phyloP scores from a whole-genome alignment of 2,329 filamentous ascomycete genomes.

The Cercospora sp. region DNA sequence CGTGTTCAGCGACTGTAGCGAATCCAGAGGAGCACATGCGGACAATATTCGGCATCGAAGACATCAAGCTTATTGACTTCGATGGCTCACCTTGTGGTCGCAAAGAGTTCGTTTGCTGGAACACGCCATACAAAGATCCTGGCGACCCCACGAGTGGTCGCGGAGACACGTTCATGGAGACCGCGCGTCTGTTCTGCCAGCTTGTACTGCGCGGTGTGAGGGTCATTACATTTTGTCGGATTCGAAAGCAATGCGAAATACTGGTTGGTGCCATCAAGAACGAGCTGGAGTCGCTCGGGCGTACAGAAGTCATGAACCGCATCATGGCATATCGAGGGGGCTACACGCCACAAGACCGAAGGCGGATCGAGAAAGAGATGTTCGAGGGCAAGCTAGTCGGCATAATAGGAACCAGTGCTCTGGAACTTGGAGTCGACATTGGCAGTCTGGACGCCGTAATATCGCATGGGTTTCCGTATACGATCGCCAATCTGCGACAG shows the following conservation, averaged over 20 bases:
- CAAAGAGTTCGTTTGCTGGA: conserved; percentile 97
- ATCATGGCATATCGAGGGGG: conserved; percentile 97
- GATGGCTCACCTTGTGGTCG: conserved; percentile 90
- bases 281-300: conserved; percentile 71
- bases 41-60: conserved; percentile 84
- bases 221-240: conserved; percentile 88
- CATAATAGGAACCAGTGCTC: conserved; percentile 87
- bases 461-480: conserved; percentile 92
- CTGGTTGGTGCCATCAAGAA: conserved; percentile 76
- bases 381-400: conserved; percentile 92
- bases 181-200: conserved; percentile 87
- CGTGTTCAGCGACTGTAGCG: conserved; percentile 92
- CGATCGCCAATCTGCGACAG: conserved; percentile 89
- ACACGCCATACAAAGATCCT: conserved; percentile 90
- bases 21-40: conserved; percentile 91
- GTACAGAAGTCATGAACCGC: conserved; percentile 70
- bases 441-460: conserved; percentile 91
- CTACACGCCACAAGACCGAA: conserved; percentile 86
- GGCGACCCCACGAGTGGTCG: conserved; percentile 82
- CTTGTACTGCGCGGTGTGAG: conserved; percentile 83
- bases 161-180: conserved; percentile 78
- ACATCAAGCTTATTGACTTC: conserved; percentile 80
- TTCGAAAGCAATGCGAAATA: conserved; percentile 85
- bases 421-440: conserved; percentile 94
- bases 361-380: conserved; percentile 91